Percentiles rank a stretch among this genome's conserved stretches.
Conservation (phyloP, 78 protist species). For the Dictyostelium capitatum region DNA sequence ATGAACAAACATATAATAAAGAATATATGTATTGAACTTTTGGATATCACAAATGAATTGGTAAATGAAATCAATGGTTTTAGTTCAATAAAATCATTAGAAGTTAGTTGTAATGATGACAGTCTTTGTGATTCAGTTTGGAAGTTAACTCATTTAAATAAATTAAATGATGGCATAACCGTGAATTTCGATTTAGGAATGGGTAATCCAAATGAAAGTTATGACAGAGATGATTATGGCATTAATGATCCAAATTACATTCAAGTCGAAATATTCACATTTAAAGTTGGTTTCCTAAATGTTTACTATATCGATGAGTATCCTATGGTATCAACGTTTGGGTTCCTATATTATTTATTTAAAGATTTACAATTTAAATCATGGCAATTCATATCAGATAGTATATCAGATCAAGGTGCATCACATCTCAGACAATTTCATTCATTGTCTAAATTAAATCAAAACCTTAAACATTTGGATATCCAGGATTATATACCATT, state of each 20-base stretch:
- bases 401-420: neutral
- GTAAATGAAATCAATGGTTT: neutral
- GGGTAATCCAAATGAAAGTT: too few relatives aligned
- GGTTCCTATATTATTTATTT: neutral
- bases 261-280: neutral
- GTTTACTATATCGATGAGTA: neutral
- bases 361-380: neutral
- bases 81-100: neutral
- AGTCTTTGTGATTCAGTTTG: neutral
- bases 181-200: neutral
- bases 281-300: neutral
- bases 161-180: neutral
- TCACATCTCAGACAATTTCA: neutral
- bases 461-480: neutral
- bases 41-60: neutral
- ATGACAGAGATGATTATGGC: too few relatives aligned
- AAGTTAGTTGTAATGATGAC: too few relatives aligned
- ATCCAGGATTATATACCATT: neutral
- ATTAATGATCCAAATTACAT: neutral
- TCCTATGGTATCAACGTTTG: neutral
- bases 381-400: neutral
- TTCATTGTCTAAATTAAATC: slow-evolving; percentile 18
- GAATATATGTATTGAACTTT: too few relatives aligned
- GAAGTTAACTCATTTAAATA: neutral
- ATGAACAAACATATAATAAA: too few relatives aligned